These are phyloP conservation scores for Fusarium anthophilum DNA, from an alignment of 2,329 filamentous ascomycete species.

Conservation along the genomic window DNA sequence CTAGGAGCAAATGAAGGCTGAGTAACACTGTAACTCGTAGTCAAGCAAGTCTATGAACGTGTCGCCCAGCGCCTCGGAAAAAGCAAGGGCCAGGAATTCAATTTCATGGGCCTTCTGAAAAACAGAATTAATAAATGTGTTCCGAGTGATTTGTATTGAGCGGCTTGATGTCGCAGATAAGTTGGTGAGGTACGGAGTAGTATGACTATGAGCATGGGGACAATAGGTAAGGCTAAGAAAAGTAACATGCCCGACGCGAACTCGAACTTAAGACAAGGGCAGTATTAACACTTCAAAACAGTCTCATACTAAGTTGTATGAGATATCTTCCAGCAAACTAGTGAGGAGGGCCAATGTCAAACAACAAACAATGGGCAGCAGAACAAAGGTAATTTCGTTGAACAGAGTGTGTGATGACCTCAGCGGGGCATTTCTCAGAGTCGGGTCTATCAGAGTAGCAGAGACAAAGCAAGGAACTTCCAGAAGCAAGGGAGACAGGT, in stretches of 20 bases:
- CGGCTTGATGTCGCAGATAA: background rate
- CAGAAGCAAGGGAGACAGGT: slow-evolving; percentile 23
- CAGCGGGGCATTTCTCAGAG: background rate
- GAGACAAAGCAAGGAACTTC: background rate
- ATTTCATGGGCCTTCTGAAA: background rate
- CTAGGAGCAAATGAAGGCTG: slow-evolving; percentile 14
- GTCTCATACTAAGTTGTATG: slow-evolving; percentile 15
- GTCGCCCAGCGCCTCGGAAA: slow-evolving; percentile 19
- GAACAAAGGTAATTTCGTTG: background rate
- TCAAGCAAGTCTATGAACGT: background rate
- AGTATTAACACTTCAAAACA: slow-evolving; percentile 2
- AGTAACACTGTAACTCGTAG: background rate
- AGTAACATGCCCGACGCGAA: slow-evolving; percentile 12
- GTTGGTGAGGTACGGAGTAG: background rate
- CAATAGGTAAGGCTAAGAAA: slow-evolving; percentile 1
- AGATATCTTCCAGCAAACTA: slow-evolving; percentile 1
- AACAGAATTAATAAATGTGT: background rate
- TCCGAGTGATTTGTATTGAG: background rate
- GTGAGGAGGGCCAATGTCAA: background rate
- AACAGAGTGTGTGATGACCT: background rate
- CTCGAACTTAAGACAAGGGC: slow-evolving; percentile 27
- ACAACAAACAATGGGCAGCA: slow-evolving; percentile 7
- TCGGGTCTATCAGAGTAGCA: slow-evolving; percentile 1
- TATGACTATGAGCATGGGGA: slow-evolving; percentile 16
- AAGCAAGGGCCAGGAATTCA: slow-evolving; percentile 29